These are phyloP conservation scores for Tricholoma sp. DNA, from an alignment of 768 basidiomycete genomes.

Conservation along the genomic window DNA sequence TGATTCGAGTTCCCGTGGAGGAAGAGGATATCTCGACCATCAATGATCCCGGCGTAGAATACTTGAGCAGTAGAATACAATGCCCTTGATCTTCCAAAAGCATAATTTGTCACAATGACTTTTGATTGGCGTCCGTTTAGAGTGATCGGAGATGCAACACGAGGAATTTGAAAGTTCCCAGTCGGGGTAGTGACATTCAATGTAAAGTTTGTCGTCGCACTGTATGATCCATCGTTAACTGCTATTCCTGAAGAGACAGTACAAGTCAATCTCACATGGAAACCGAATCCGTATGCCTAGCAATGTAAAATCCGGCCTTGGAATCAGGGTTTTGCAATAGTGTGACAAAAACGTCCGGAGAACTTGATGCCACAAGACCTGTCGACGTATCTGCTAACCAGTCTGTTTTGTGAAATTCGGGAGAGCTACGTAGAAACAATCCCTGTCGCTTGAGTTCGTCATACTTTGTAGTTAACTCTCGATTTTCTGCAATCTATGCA, in stretches of 20 bases:
- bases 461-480: conserved; percentile 62
- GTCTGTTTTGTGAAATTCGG: conserved; percentile 76
- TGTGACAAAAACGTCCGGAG: conserved; percentile 51
- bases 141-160: conserved; percentile 45
- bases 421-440: conserved; percentile 73
- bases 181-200: conserved; percentile 51
- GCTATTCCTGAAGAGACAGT: not conserved
- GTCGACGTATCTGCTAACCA: conserved; percentile 60
- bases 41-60: conserved; percentile 60
- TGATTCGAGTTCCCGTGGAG: conserved; percentile 53
- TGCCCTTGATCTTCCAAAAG: conserved; percentile 52
- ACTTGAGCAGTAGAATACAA: conserved; percentile 72
- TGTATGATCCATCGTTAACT: conserved; percentile 15
- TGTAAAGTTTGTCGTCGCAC: conserved; percentile 49
- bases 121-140: conserved; percentile 72
- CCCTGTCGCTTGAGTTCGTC: conserved; percentile 75
- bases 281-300: conserved; percentile 61
- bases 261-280: conserved; percentile 45
- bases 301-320: conserved; percentile 60
- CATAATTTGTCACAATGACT: conserved; percentile 65
- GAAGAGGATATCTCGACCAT: conserved; percentile 57
- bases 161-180: conserved; percentile 53
- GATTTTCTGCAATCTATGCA: conserved; percentile 54
- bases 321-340: conserved; percentile 66
- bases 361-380: conserved; percentile 35